Conservation (phyloP, 495 filamentous ascomycete genomes). For the Cryomyces minteri region DNA sequence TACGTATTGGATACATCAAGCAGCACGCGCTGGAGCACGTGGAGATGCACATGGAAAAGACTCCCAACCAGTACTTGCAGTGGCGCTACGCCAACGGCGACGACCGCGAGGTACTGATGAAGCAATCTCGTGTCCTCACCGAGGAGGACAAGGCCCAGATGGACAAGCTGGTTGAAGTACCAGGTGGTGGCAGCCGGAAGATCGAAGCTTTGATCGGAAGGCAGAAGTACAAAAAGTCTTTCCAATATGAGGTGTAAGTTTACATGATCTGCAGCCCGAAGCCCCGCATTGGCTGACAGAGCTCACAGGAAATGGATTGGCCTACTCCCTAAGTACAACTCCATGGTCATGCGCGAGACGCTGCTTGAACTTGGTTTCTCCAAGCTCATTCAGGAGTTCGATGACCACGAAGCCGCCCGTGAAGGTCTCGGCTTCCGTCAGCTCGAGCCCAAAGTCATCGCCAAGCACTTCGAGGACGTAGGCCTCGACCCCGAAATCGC, state of each 20-base stretch:
- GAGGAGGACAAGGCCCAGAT: slow-evolving; percentile 74
- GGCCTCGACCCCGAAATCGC: slow-evolving; percentile 95
- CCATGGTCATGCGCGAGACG: slow-evolving; percentile 83
- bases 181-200: slow-evolving; percentile 60
- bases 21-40: slow-evolving; percentile 98
- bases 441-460: slow-evolving; percentile 80
- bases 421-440: slow-evolving; percentile 92
- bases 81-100: slow-evolving; percentile 97
- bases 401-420: slow-evolving; percentile 92
- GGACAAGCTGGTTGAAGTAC: slow-evolving; percentile 68
- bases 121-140: slow-evolving; percentile 86
- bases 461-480: slow-evolving; percentile 94
- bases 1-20: slow-evolving; percentile 99
- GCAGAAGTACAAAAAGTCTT: slow-evolving; percentile 97
- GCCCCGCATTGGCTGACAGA: slow-evolving; percentile 8
- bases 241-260: slow-evolving; percentile 88
- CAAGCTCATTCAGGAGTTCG: slow-evolving; percentile 94
- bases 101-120: slow-evolving; percentile 90
- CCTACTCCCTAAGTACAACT: slow-evolving; percentile 82
- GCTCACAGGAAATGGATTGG: slow-evolving; percentile 58
- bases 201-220: slow-evolving; percentile 85
- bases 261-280: background rate
- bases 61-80: slow-evolving; percentile 94
- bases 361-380: slow-evolving; percentile 66
- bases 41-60: slow-evolving; percentile 98